Evolutionary conservation across 306 rosid genomes (phyloP).

Genomic region (Fragaria vesca): DNA sequence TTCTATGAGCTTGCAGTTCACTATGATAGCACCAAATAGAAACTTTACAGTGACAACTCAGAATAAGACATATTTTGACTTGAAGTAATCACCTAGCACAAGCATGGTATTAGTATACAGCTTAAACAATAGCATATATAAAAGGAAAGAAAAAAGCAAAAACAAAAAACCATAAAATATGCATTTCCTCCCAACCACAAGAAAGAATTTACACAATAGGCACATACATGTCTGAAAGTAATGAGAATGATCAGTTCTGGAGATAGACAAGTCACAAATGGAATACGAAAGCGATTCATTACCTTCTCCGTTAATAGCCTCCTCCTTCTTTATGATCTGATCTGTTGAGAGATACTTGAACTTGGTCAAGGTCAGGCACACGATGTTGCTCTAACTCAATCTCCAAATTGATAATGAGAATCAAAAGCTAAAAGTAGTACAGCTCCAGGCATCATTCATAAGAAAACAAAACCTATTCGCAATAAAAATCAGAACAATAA

Average conservation of each 20-base stretch:
- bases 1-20: background rate
- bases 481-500: constrained; percentile 6
- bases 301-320: constrained; percentile 72
- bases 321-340: constrained; percentile 55
- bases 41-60: background rate
- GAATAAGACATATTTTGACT: background rate
- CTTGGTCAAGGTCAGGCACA: constrained; percentile 52
- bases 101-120: background rate
- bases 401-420: constrained; percentile 68
- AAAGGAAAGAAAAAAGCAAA: background rate
- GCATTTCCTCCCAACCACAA: background rate
- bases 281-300: constrained; percentile 8
- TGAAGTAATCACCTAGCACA: background rate
- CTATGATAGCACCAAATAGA: background rate
- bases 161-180: background rate
- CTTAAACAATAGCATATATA: background rate
- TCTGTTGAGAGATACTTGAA: constrained; percentile 48
- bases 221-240: background rate
- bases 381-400: constrained; percentile 76
- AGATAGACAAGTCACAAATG: background rate
- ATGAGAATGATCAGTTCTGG: background rate
- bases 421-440: constrained; percentile 61
- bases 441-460: constrained; percentile 57
- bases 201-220: background rate
- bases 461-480: constrained; percentile 42